A percentile compares a stretch with the other conserved stretches of the same genome.
Evolutionary conservation across 768 basidiomycete genomes (phyloP).

Genomic region (Mycena venus): DNA sequence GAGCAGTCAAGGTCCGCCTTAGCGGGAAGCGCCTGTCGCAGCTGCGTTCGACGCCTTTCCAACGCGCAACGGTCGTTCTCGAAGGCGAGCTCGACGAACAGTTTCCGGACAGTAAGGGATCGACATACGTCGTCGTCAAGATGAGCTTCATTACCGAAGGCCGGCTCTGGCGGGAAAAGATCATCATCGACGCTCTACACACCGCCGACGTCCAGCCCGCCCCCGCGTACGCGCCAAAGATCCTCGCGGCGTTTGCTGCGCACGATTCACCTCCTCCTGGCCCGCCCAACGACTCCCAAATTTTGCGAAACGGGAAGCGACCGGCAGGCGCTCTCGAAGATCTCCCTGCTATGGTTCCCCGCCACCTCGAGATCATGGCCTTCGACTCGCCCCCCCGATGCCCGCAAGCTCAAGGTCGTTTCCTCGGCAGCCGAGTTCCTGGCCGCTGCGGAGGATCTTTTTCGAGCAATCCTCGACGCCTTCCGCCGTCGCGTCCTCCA

Average conservation of each 20-base stretch:
- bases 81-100: constrained; percentile 22
- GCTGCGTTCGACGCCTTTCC: constrained; percentile 20
- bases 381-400: constrained; percentile 6
- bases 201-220: too few species aligned
- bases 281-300: too few species aligned
- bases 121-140: constrained; percentile 15
- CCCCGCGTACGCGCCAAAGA: too few species aligned
- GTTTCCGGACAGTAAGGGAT: constrained; percentile 2
- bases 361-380: constrained; percentile 13
- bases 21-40: constrained; percentile 19
- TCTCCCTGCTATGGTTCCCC: not conserved
- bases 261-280: too few species aligned
- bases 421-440: constrained; percentile 2
- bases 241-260: too few species aligned
- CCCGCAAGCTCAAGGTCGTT: not conserved
- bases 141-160: constrained; percentile 12
- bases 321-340: not conserved
- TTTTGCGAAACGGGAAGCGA: not conserved
- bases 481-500: constrained; percentile 20
- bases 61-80: constrained; percentile 22
- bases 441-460: constrained; percentile 7
- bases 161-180: constrained; percentile 19
- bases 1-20: constrained; percentile 3
- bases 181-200: constrained; percentile 17
- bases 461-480: constrained; percentile 9